Percentiles rank a stretch among this genome's conserved stretches.
These are phyloP conservation scores for Colletotrichum orbiculare DNA, from an alignment of 2,329 filamentous ascomycete genomes.

Conservation along the genomic window DNA sequence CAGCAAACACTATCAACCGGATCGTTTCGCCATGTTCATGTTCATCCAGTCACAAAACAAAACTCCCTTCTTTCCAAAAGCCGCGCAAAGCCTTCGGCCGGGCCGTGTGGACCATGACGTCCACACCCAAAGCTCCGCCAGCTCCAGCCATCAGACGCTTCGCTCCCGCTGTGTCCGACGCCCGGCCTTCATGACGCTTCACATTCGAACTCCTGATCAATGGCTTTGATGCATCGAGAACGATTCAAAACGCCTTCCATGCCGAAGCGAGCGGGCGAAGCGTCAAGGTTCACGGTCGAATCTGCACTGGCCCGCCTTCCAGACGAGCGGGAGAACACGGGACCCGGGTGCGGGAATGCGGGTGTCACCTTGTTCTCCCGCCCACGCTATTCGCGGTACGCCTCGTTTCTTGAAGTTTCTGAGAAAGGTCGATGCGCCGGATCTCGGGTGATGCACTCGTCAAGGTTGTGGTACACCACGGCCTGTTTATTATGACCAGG, in stretches of 20 bases:
- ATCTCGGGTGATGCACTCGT: too few relatives aligned
- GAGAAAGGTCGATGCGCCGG: too few relatives aligned
- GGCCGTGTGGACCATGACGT: conserved; percentile 3
- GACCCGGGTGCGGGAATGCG: background rate
- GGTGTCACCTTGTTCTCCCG: too few relatives aligned
- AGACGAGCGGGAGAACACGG: conserved; percentile 28
- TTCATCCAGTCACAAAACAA: background rate
- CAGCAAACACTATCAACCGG: background rate
- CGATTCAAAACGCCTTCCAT: conserved; percentile 21
- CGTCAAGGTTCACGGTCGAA: too few relatives aligned
- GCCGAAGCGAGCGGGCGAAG: conserved; percentile 8
- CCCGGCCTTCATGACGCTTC: conserved; percentile 19
- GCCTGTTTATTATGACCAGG: too few relatives aligned
- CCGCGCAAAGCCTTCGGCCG: background rate
- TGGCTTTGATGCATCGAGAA: conserved; percentile 13
- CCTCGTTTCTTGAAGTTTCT: too few relatives aligned
- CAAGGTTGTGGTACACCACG: too few relatives aligned
- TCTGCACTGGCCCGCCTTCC: conserved; percentile 17
- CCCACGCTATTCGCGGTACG: too few relatives aligned
- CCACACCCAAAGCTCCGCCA: background rate
- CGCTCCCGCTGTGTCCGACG: conserved; percentile 9
- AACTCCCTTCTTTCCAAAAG: background rate
- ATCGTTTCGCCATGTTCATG: background rate
- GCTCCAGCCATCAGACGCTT: conserved; percentile 17
- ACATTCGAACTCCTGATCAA: background rate